Base-by-base conservation (phyloP, 768 basidiomycete genomes). In the Lanmaoa pseudosensibilis region DNA sequence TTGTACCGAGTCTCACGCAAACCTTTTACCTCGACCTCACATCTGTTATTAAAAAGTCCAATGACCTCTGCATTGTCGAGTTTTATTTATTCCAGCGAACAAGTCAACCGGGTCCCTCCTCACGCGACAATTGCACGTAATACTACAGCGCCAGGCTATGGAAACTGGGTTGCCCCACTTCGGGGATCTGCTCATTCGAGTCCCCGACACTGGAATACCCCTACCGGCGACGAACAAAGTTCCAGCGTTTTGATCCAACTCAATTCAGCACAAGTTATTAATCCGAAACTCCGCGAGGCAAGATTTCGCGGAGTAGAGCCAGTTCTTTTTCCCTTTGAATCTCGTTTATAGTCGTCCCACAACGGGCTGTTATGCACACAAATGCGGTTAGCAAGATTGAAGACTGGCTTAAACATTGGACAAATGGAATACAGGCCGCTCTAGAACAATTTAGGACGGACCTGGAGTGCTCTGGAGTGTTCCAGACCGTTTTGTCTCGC, bases 231-330 rank as follows among this genome's bases (percentile, higher is more conserved):
- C 47, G 15, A 18, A 52, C 43, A 25, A 41, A 15, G 23, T 30
- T 47, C 16, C 33, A 39, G 36, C 46, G 16, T 49, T 23, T 45
- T 16, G 13, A 38, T 41, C 41, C 8, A 41, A 40, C 45, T 58
- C 36, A 44, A 36, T 44, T 37, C 59, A 30, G 25, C 36, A 39
- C 21, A 13, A 7, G 33, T 18, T 27, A 27, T 54, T 41, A 43
- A 44, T 52, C 54, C 56, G 34, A 56, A 69, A 67, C 66, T 67
- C 66, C 66, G 66, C 66, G 66, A 69, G 44, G 38, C 44, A 5
- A 30, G 6, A 30, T 40, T n/a, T 57, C 65, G 65, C 65, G 65
- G 65, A 66, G 67, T 66, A 30, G 56, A n/a, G 48, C n/a, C 39
- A 45, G 38, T 49, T 23, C 16, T 27, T 32, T 11, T 46, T 27